phyloP scores from a whole-genome alignment of 129 eudicot genomes.

The Rutidosis leptorrhynchoides region DNA sequence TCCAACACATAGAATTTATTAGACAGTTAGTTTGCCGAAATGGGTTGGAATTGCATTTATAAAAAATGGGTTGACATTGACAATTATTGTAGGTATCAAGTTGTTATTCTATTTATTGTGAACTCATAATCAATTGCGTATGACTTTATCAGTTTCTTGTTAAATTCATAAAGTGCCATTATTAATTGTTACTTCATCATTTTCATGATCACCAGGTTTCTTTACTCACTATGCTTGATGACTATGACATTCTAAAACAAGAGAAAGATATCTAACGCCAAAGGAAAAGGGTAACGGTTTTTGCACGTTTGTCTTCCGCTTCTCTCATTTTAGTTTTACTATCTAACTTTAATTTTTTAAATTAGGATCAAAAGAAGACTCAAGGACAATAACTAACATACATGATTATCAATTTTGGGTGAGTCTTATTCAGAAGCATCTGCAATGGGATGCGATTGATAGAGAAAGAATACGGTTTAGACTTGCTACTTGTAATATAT shows the following conservation, averaged over 20 bases:
- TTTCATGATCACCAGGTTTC: constrained; percentile 40
- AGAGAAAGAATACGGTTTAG: no score
- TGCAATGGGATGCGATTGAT: no score
- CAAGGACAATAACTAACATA: constrained; percentile 61
- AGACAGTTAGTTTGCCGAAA: not conserved
- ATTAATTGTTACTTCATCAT: not conserved
- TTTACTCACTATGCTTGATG: constrained; percentile 60
- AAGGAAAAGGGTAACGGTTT: constrained; percentile 52
- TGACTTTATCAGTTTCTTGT: no score
- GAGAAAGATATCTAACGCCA: constrained; percentile 65
- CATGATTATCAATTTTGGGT: no score
- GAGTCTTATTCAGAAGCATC: no score
- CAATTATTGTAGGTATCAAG: not conserved
- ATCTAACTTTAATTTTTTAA: not conserved
- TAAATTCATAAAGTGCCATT: not conserved
- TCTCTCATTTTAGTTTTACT: not conserved
- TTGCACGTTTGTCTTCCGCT: not conserved
- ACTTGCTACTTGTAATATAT: no score
- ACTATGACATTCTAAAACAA: constrained; percentile 47
- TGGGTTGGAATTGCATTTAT: not conserved
- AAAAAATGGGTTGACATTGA: no score
- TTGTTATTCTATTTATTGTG: no score
- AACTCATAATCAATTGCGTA: no score
- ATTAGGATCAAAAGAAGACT: constrained; percentile 65
- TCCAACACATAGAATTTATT: not conserved